Percentiles rank a stretch among this genome's conserved stretches.
phyloP scores from a whole-genome alignment of 345 rosid species.

The Iberis pinnata region DNA sequence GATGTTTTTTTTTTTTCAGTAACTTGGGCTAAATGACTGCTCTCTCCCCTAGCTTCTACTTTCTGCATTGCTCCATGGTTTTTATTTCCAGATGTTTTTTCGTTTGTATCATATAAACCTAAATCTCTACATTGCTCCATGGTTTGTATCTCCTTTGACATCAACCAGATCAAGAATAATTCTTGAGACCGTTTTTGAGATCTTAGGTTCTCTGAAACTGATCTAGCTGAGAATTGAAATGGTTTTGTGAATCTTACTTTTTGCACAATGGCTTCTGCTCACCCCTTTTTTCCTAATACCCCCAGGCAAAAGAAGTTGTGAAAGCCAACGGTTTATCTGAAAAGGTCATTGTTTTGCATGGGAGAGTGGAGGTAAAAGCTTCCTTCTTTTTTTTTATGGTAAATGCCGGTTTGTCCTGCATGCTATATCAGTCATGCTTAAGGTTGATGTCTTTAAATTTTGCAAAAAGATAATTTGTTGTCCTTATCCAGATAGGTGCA shows the following conservation, averaged over 20 bases:
- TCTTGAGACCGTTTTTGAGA: conserved; percentile 3
- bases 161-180: background rate
- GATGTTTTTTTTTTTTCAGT: conserved; percentile 20
- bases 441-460: conserved; percentile 1
- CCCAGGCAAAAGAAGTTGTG: conserved; percentile 92
- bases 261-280: conserved; percentile 3
- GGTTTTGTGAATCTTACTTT: conserved; percentile 3
- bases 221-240: background rate
- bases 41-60: conserved; percentile 1
- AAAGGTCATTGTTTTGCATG: conserved; percentile 76
- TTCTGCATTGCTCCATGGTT: conserved; percentile 14
- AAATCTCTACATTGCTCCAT: conserved; percentile 2
- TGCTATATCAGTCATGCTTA: conserved; percentile 1
- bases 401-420: conserved; percentile 4
- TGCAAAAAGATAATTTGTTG: conserved; percentile 5
- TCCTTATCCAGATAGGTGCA: background rate
- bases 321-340: conserved; percentile 86
- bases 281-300: conserved; percentile 2
- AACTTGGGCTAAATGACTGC: background rate
- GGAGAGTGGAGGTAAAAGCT: conserved; percentile 84
- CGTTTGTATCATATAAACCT: too few relatives aligned
- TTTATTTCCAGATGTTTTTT: conserved; percentile 6
- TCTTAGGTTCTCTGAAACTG: background rate
- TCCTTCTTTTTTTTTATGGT: conserved; percentile 8
- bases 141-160: conserved; percentile 11